Base-by-base conservation (phyloP, 1,284 basidiomycete genomes). In the Naganishia sp. region DNA sequence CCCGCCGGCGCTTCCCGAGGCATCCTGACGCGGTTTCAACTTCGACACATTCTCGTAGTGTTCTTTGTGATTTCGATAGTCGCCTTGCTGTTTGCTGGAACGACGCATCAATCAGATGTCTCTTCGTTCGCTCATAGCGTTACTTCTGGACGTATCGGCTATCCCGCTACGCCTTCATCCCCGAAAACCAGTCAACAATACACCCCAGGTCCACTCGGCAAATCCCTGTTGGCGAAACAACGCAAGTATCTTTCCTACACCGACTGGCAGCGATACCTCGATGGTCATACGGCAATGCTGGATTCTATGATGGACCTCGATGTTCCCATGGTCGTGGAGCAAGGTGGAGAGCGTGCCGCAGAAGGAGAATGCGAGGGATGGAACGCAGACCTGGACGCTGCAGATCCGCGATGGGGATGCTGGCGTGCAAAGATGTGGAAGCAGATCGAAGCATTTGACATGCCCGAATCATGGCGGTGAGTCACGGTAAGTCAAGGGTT, bases 371-470 rank as follows among this genome's bases (percentile, higher is more conserved):
- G 58, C 42, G 39, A 13, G 5, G 58, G 49, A 17, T 61, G 58
- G 58, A 35, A 42, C n/a, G 32, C 23, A 7, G 23, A 50, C 11
- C 25, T 51, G n/a, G 46, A 45, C 13, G 32, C 41, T 9, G 54
- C 35, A 15, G 54, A 65, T n/a, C n/a, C 41, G 35, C 2, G 46
- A 4, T 60, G 55, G 49, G 56, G 60, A 15, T 46, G 66, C 52
- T 67, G 66, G 66, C 45, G 66, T 15, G 66, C 60, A 6, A 63
- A 43, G 42, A 56, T 63, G 61, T 52, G 47, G 39, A 21, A 32
- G 5, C 66, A 67, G 42, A 52, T 67, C 11, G 49, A 57, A 4
- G 35, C 35, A 4, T 67, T 62, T n/a, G 54, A 57, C 11, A 52
- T 63, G 42, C 46, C 60, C 2, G 60, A 63, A 21, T 49, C 60